Evolutionary conservation across 1,284 basidiomycete species (phyloP).

Genomic region (Irpex sp.): DNA sequence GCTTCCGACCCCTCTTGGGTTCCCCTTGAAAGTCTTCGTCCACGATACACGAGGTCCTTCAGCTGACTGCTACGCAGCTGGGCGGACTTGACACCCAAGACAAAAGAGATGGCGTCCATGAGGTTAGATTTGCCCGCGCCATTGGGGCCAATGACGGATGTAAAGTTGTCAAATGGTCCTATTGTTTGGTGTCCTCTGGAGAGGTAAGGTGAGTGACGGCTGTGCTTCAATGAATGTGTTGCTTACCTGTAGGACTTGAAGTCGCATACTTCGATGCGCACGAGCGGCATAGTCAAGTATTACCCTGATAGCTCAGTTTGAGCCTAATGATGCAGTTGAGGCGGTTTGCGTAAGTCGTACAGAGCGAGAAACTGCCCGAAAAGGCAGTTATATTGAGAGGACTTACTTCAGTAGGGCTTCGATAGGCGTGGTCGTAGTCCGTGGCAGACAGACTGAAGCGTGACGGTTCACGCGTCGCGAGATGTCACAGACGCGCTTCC

Average conservation of each 20-base stretch:
- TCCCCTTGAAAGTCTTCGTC: constrained; percentile 65
- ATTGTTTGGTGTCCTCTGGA: constrained; percentile 78
- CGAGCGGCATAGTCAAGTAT: constrained; percentile 54
- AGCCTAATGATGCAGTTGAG: too few species aligned
- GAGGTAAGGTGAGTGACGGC: constrained; percentile 6
- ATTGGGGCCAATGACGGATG: constrained; percentile 97
- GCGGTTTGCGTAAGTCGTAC: too few species aligned
- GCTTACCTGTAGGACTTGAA: constrained; percentile 86
- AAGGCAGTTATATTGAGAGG: background rate
- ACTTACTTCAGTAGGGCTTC: background rate
- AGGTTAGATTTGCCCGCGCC: constrained; percentile 98
- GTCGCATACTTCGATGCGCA: constrained; percentile 82
- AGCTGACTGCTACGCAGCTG: constrained; percentile 92
- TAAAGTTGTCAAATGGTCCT: constrained; percentile 90
- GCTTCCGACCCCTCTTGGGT: constrained; percentile 44
- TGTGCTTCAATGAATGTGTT: background rate
- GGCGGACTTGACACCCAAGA: constrained; percentile 91
- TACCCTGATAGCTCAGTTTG: too few species aligned
- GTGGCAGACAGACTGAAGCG: background rate
- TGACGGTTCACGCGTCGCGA: background rate
- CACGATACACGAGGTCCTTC: constrained; percentile 93
- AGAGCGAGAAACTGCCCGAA: too few species aligned
- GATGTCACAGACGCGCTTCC: background rate
- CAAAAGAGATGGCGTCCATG: constrained; percentile 99
- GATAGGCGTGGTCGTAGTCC: background rate